Conservation (phyloP, 2,329 filamentous ascomycete genomes). For the Alternaria consortialis region DNA sequence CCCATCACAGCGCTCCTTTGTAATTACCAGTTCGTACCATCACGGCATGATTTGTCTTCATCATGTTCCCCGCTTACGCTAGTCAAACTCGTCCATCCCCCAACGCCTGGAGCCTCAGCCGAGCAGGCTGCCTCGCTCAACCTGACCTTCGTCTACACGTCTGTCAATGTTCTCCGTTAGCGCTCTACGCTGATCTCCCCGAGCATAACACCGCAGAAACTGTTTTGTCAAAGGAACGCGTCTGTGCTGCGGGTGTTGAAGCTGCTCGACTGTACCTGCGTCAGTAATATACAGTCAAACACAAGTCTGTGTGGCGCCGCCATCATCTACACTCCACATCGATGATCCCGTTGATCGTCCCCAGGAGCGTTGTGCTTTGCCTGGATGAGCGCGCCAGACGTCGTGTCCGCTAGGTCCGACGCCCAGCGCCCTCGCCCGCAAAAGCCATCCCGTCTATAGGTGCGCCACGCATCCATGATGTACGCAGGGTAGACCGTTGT, state of each 20-base stretch:
- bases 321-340: constrained; percentile 35
- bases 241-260: constrained; percentile 7
- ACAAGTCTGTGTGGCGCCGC: constrained; percentile 40
- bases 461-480: constrained; percentile 39
- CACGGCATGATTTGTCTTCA: constrained; percentile 22
- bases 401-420: constrained; percentile 44
- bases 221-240: constrained; percentile 16
- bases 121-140: constrained; percentile 18
- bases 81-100: constrained; percentile 13
- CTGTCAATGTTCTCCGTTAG: constrained; percentile 16
- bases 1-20: constrained; percentile 14
- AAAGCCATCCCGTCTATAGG: constrained; percentile 48
- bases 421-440: constrained; percentile 44
- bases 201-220: constrained; percentile 20
- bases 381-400: constrained; percentile 37
- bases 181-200: constrained; percentile 13
- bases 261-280: constrained; percentile 42
- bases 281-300: constrained; percentile 32
- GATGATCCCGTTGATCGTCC: constrained; percentile 42
- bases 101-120: constrained; percentile 13
- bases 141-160: constrained; percentile 16
- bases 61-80: constrained; percentile 12
- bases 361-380: constrained; percentile 38
- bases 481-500: constrained; percentile 37
- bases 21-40: constrained; percentile 5